Base-by-base conservation (phyloP, 108 stramenopile genomes). In the Stephanodiscus triporus region DNA sequence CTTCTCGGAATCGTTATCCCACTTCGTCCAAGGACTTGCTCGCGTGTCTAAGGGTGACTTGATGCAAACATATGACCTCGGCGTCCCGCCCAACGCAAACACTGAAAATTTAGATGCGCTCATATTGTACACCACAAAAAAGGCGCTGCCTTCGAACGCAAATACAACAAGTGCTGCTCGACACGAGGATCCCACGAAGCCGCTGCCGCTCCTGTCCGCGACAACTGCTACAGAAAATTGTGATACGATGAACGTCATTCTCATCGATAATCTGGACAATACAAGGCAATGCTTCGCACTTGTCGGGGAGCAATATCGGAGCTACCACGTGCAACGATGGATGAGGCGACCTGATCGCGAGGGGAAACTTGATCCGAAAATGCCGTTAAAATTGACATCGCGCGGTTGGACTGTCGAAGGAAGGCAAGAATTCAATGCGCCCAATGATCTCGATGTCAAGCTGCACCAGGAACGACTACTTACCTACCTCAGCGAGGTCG, bases 191-290 rank as follows among this genome's bases (percentile, higher is more conserved):
- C 14, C 32, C 22, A 70, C 19, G 13, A 20, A 58, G 34, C 38
- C 22, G 1, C 27, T 78, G 14, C 76, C 77, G 4, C 50, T 68
- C 14, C 14, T 68, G 6, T 32, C 64, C 32, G 81, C 81, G 0
- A 62, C 17, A n/a, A 55, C 55, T 16, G 81, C 81, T 20, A 82
- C 81, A 7, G 72, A 66, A 57, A 82, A 82, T 34, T 82, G 81
- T 23, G 81, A 82, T 30, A 49, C 63, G 3, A 73, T 82, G 72
- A 82, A 66, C 68, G 77, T 78, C 16, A 71, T 82, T 20, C 66
- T 78, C 23, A 78, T 66, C 16, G 65, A 81, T 27, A 74, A 78
- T 55, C 72, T 63, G 1, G 65, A 56, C 8, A 47, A 42, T 13
- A 60, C 32, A 0, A 14, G 54, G 42, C 81, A 82, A 54, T 82